A percentile compares a stretch with the other conserved stretches of the same genome.
Conservation (phyloP, 768 basidiomycete genomes). For the Sistotremastrum suecicum region DNA sequence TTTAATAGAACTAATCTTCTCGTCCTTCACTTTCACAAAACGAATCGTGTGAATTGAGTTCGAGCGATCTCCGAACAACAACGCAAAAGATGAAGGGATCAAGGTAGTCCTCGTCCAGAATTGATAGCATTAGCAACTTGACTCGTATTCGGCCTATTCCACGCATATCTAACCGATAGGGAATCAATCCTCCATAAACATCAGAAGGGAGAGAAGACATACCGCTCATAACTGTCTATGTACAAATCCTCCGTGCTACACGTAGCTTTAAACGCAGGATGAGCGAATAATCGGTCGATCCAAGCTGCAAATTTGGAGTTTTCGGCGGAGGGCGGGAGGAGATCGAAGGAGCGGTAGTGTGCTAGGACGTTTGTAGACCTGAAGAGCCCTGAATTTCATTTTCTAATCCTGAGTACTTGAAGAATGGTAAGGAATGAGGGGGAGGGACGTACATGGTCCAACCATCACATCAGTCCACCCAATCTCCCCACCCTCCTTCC, state of each 20-base stretch:
- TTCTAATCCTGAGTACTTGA: conserved; percentile 8
- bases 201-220: conserved; percentile 3
- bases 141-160: conserved; percentile 65
- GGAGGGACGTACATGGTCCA: conserved; percentile 42
- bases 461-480: conserved; percentile 56
- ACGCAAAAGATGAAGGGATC: conserved; percentile 10
- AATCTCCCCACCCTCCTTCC: conserved; percentile 41
- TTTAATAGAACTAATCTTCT: too few relatives aligned
- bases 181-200: not conserved
- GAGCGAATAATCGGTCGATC: conserved; percentile 36
- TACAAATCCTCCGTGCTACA: conserved; percentile 57
- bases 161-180: conserved; percentile 41
- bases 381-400: conserved; percentile 43
- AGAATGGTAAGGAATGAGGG: conserved; percentile 5
- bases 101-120: conserved; percentile 46
- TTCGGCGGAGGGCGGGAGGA: conserved; percentile 26
- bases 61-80: too few relatives aligned
- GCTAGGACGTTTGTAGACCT: conserved; percentile 48
- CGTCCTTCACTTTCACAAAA: too few relatives aligned
- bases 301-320: conserved; percentile 33
- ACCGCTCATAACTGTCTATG: conserved; percentile 61
- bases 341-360: conserved; percentile 52
- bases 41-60: too few relatives aligned
- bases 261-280: conserved; percentile 52
- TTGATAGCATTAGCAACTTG: conserved; percentile 69